Evolutionary conservation across 331 rosid species (phyloP).

Genomic region (Malus hybrid): DNA sequence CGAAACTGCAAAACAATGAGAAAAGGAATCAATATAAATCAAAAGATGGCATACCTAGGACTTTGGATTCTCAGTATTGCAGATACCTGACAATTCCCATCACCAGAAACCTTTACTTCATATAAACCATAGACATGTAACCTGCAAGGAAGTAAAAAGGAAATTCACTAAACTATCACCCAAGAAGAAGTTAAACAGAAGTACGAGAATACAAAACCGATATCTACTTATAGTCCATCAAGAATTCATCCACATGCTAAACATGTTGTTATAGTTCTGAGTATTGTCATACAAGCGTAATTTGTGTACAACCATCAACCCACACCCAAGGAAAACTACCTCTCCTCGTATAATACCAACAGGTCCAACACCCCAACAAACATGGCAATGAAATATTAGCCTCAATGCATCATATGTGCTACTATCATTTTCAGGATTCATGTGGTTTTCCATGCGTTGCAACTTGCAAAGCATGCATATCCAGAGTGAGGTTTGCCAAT

Average conservation of each 20-base stretch:
- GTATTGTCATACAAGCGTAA: background rate
- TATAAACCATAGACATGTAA: constrained; percentile 56
- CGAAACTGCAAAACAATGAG: constrained; percentile 51
- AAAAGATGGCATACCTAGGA: background rate
- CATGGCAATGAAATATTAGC: background rate
- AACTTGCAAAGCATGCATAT: background rate
- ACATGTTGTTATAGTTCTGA: background rate
- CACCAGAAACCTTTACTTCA: constrained; percentile 90
- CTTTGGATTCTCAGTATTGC: background rate
- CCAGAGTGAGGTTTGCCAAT: background rate
- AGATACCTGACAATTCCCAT: constrained; percentile 90
- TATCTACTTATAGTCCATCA: background rate
- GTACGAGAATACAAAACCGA: background rate
- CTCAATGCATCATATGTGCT: background rate
- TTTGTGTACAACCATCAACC: background rate
- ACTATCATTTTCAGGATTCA: background rate
- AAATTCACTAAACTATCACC: background rate
- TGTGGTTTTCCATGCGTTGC: background rate
- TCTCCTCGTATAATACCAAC: background rate
- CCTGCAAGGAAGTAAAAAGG: constrained; percentile 34
- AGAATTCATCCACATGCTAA: background rate
- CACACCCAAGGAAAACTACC: background rate
- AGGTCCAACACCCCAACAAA: background rate
- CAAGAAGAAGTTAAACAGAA: background rate
- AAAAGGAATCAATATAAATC: constrained; percentile 17